phyloP scores from a whole-genome alignment of 2,329 filamentous ascomycete genomes.

The Teratosphaeria epicoccoides region DNA sequence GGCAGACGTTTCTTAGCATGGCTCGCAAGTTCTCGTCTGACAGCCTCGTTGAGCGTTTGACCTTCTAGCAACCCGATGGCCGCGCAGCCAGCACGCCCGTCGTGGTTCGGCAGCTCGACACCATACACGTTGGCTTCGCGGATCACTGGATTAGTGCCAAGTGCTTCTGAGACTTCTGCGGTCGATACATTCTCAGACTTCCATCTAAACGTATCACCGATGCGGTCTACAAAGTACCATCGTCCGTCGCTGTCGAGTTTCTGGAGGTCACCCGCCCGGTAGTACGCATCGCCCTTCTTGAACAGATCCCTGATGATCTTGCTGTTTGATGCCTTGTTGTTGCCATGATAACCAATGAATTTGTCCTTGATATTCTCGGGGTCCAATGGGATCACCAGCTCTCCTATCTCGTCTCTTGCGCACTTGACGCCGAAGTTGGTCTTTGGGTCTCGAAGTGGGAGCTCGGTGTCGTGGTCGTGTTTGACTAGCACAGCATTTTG shows the following conservation, averaged over 20 bases:
- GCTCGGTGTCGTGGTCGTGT: constrained; percentile 60
- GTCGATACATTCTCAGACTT: constrained; percentile 47
- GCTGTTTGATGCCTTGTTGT: constrained; percentile 55
- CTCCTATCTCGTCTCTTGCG: constrained; percentile 54
- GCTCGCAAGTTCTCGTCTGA: constrained; percentile 44
- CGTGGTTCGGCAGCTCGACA: constrained; percentile 66
- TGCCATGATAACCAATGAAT: constrained; percentile 77
- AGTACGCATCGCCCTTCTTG: constrained; percentile 66
- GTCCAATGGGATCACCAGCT: constrained; percentile 64
- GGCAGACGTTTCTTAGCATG: constrained; percentile 53
- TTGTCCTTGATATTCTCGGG: constrained; percentile 49
- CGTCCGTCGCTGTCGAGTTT: constrained; percentile 60
- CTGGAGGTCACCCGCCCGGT: constrained; percentile 73
- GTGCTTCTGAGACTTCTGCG: constrained; percentile 61
- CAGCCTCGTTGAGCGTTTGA: constrained; percentile 22
- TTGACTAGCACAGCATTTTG: constrained; percentile 49
- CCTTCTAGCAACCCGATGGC: constrained; percentile 45
- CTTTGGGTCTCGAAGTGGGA: constrained; percentile 54
- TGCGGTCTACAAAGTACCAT: constrained; percentile 70
- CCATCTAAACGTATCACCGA: constrained; percentile 70
- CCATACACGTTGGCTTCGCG: constrained; percentile 81
- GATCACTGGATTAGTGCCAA: constrained; percentile 57
- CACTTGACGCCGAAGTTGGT: constrained; percentile 59
- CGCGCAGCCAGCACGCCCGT: constrained; percentile 74
- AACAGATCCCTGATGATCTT: constrained; percentile 70